A percentile compares a stretch with the other conserved stretches of the same genome.
Conservation (phyloP, 2,329 filamentous ascomycete genomes). For the Trichothecium roseum region DNA sequence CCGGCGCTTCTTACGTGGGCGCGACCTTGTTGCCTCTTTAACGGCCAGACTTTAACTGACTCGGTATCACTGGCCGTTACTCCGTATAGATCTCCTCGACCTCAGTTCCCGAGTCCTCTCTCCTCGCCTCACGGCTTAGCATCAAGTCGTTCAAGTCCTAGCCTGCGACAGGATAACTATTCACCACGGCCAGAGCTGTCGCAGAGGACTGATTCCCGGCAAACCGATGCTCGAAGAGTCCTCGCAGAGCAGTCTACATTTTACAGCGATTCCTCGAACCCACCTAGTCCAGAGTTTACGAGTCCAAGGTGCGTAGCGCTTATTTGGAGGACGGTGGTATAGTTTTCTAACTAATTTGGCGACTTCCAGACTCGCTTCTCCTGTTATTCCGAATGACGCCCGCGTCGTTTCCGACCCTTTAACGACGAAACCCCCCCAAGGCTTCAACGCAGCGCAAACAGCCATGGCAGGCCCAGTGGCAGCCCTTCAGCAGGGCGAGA, state of each 20-base stretch:
- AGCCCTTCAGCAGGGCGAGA: constrained; percentile 17
- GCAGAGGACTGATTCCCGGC: too few species aligned
- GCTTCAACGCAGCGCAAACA: constrained; percentile 25
- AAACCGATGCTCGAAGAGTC: constrained; percentile 12
- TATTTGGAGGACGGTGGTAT: neutral
- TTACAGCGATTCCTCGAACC: constrained; percentile 25
- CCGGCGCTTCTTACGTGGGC: too few species aligned
- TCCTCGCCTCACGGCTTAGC: constrained; percentile 19
- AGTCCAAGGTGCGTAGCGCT: constrained; percentile 19
- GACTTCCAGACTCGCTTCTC: constrained; percentile 13
- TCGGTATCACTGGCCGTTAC: constrained; percentile 7
- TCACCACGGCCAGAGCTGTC: constrained; percentile 7
- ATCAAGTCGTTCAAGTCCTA: constrained; percentile 20
- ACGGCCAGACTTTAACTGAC: constrained; percentile 8
- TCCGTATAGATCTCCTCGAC: constrained; percentile 41
- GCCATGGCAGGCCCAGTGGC: constrained; percentile 38
- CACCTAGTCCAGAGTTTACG: constrained; percentile 20
- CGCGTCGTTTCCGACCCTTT: constrained; percentile 33
- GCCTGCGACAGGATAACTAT: constrained; percentile 16
- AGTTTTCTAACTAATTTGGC: neutral
- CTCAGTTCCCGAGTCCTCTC: constrained; percentile 38
- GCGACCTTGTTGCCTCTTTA: too few species aligned
- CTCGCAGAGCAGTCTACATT: constrained; percentile 18
- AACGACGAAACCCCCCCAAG: constrained; percentile 30
- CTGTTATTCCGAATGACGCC: constrained; percentile 35